phyloP scores from a whole-genome alignment of 2,329 filamentous ascomycete genomes.

The Arthrobotrys iridis region DNA sequence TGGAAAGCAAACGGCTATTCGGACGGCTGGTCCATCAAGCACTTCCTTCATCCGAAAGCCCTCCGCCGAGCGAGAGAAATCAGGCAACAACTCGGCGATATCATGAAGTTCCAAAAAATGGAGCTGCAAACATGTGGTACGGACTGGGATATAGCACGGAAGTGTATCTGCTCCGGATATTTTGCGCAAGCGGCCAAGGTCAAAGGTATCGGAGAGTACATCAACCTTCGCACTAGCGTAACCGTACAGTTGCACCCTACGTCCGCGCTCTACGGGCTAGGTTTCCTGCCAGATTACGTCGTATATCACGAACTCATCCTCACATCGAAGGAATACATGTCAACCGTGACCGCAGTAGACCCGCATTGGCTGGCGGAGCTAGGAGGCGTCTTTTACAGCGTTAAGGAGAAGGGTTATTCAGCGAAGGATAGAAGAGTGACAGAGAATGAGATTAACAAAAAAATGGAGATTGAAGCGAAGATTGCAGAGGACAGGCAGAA shows the following conservation, averaged over 20 bases:
- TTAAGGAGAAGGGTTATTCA: slow-evolving; percentile 97
- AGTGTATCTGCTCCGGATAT: slow-evolving; percentile 97
- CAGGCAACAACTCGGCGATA: slow-evolving; percentile 89
- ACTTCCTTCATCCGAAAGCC: slow-evolving; percentile 96
- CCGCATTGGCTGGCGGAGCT: slow-evolving; percentile 97
- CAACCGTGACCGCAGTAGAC: slow-evolving; percentile 93
- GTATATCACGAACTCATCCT: slow-evolving; percentile 98
- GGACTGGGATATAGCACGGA: slow-evolving; percentile 94
- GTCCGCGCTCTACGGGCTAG: slow-evolving; percentile 87
- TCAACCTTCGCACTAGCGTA: slow-evolving; percentile 93
- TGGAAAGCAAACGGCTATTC: slow-evolving; percentile 92
- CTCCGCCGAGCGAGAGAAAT: slow-evolving; percentile 92
- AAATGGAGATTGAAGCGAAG: slow-evolving; percentile 90
- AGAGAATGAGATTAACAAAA: slow-evolving; percentile 89
- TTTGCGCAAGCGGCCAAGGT: slow-evolving; percentile 97
- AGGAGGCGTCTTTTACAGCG: slow-evolving; percentile 94
- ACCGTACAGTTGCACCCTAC: slow-evolving; percentile 95
- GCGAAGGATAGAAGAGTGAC: slow-evolving; percentile 84
- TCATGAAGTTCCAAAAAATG: slow-evolving; percentile 95
- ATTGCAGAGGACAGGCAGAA: slow-evolving; percentile 85
- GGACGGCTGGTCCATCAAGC: slow-evolving; percentile 89
- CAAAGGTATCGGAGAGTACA: slow-evolving; percentile 95
- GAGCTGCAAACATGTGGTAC: slow-evolving; percentile 85
- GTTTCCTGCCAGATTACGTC: slow-evolving; percentile 95
- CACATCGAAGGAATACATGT: slow-evolving; percentile 98